Evolutionary conservation across 2,329 filamentous ascomycete species (phyloP), one percentile per base, ranked within the genome.

Genomic region (Claviceps capensis): DNA sequence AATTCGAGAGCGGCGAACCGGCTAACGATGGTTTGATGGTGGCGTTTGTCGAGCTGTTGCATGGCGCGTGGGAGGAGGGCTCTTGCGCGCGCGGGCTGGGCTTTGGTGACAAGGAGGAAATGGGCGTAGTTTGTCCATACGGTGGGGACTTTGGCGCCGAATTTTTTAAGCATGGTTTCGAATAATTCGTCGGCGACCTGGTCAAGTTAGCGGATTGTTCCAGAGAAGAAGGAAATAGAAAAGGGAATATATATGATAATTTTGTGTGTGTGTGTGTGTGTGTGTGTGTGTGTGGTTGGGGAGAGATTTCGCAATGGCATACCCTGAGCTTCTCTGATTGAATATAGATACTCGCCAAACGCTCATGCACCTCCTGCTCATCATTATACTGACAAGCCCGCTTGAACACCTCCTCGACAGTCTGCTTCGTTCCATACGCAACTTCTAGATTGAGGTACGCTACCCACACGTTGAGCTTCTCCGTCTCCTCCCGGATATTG

Each of bases 41-140:
- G 78, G 49, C 78, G 77, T 19, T 74, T 67, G 26, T 85, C 83
- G 2, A 98, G 81, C 7, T 87, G 86, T 69, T 97, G 90, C 9
- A 86, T 82, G 16, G 93, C 91, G 43, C 91, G 85, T 2, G 84
- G 77, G 5, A 97, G 80, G 14, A 98, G 79, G 1, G 81, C 81
- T 52, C 89, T 84, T 3, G 83, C 86, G 7, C 83, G 80, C n/a
- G 84, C 83, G 1, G 88, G 79, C 11, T 84, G 77, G 53, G 78
- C 74, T 54, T 80, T 71, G 1, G 81, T 86, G 54, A 85, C 82
- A 70, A 95, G 85, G 52, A 98, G 76, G 77, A 96, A 97, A 61
- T 86, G 85, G 23, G 90, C 91, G 69, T 96, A 97, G 73, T 97
- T 96, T 68, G 85, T 76, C 88, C 90, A 98, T 59, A 96, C 82